Evolutionary conservation across 192 early-diverging fungal species (phyloP), one percentile per base, ranked within the genome.

Genomic region (Lobosporangium transversale): DNA sequence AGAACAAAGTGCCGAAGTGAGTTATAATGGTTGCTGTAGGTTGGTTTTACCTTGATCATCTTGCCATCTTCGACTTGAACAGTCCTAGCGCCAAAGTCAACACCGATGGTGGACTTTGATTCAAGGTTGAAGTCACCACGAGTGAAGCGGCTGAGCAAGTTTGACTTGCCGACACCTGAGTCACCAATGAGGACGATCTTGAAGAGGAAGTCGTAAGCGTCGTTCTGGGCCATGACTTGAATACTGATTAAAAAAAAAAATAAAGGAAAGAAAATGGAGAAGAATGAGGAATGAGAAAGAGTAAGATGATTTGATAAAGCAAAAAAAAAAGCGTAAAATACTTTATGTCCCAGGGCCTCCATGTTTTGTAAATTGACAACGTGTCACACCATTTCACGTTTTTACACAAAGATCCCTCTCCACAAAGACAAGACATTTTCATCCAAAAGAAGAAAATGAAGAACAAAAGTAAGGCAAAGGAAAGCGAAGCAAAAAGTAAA

Each of bases 11-110:
- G n/a, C n/a, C n/a, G n/a, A n/a, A n/a, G n/a, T n/a, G n/a, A n/a
- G n/a, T n/a, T n/a, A n/a, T n/a, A n/a, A n/a, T n/a, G n/a, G n/a
- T n/a, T n/a, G n/a, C n/a, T n/a, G n/a, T n/a, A n/a, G n/a, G n/a
- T n/a, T n/a, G n/a, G n/a, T n/a, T n/a, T n/a, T 47, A 95, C 95
- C 86, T 98, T 99, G 83, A 99, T 96, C 37, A 92, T 96, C 87
- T 99, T 99, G 61, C 88, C 87, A 53, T 99, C 96, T 48, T 76
- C 70, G 20, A 79, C 76, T 24, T 79, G 68, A 37, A 79, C 76
- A 23, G 76, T 71, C 62, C 76, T 68, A 20, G 76, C 70, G 23
- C 68, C 64, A 21, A 84, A 68, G 35, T 84, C 82, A 0, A 84
- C 58, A 4, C 82, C 82, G 42, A 84, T 82, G 31, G 82, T 84